phyloP scores from a whole-genome alignment of 441 rosid species.

The Erysimum cheiri region DNA sequence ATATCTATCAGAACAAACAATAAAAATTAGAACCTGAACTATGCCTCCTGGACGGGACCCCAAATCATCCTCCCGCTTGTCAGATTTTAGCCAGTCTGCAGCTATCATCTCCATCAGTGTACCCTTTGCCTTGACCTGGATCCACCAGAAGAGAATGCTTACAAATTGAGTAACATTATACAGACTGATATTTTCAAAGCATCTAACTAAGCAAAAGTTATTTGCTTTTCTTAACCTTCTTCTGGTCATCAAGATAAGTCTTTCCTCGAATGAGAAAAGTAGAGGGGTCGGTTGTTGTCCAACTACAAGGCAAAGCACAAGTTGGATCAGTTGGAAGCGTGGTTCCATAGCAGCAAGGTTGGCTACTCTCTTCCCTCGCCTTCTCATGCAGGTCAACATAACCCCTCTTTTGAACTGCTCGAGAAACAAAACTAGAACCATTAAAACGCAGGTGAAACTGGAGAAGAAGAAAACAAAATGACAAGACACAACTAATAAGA shows the following conservation, averaged over 20 bases:
- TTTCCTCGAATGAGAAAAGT: constrained; percentile 87
- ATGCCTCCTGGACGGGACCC: constrained; percentile 90
- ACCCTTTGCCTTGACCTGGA: constrained; percentile 85
- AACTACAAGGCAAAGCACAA: constrained; percentile 71
- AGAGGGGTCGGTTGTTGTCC: constrained; percentile 85
- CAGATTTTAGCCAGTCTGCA: constrained; percentile 95
- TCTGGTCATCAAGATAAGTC: constrained; percentile 79
- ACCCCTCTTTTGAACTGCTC: constrained; percentile 90
- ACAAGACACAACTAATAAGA: constrained; percentile 24
- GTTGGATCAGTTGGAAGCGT: constrained; percentile 84
- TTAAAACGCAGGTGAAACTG: constrained; percentile 13
- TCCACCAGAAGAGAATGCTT: constrained; percentile 36
- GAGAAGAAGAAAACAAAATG: constrained; percentile 13
- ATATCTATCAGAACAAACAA: constrained; percentile 25
- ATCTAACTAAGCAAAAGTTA: constrained; percentile 2
- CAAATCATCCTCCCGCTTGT: constrained; percentile 92
- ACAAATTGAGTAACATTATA: constrained; percentile 5
- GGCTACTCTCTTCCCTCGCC: constrained; percentile 60
- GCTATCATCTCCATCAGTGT: constrained; percentile 96
- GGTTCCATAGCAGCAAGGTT: constrained; percentile 73
- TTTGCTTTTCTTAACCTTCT: constrained; percentile 59
- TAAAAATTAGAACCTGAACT: constrained; percentile 61
- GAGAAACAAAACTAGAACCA: constrained; percentile 26
- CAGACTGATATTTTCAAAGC: constrained; percentile 12
- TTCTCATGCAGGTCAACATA: constrained; percentile 87